phyloP scores from a whole-genome alignment of 768 basidiomycete species.

The Russula sp. region DNA sequence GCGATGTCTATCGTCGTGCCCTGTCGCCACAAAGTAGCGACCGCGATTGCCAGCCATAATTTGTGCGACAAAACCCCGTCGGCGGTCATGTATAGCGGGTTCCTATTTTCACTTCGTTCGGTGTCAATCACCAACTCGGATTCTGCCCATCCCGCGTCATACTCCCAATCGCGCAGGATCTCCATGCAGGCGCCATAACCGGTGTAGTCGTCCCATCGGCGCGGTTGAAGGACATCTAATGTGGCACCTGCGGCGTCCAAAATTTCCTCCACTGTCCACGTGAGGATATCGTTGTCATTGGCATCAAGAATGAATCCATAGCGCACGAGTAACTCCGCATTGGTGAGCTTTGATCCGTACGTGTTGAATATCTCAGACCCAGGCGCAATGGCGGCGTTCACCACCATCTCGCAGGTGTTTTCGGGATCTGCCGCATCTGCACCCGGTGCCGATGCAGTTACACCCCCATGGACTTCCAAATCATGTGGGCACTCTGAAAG shows the following conservation, averaged over 20 bases:
- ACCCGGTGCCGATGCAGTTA: background rate
- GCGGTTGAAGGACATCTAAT: constrained; percentile 7
- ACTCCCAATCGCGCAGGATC: constrained; percentile 28
- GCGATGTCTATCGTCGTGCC: constrained; percentile 3
- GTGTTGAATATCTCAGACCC: constrained; percentile 70
- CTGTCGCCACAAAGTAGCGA: constrained; percentile 15
- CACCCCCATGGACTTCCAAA: constrained; percentile 31
- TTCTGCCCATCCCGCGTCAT: constrained; percentile 24
- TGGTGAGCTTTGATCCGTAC: constrained; percentile 63
- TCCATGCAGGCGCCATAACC: constrained; percentile 21
- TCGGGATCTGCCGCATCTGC: constrained; percentile 23
- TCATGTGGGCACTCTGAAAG: constrained; percentile 68
- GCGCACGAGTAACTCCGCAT: constrained; percentile 60
- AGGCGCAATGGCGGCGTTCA: constrained; percentile 49
- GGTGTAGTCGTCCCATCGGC: constrained; percentile 11
- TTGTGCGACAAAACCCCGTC: constrained; percentile 28
- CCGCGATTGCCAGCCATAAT: constrained; percentile 26
- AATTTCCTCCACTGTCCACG: constrained; percentile 30
- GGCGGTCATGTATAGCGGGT: constrained; percentile 26
- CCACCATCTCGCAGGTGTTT: constrained; percentile 61
- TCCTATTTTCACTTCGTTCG: constrained; percentile 12
- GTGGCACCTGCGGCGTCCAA: constrained; percentile 32
- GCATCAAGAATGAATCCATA: constrained; percentile 76
- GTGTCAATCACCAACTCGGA: constrained; percentile 24
- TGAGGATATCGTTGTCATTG: constrained; percentile 63